Percentiles rank a stretch among this genome's conserved stretches.
These are phyloP conservation scores for Talaromyces sp. DNA, from an alignment of 2,329 filamentous ascomycete genomes.

Conservation along the genomic window DNA sequence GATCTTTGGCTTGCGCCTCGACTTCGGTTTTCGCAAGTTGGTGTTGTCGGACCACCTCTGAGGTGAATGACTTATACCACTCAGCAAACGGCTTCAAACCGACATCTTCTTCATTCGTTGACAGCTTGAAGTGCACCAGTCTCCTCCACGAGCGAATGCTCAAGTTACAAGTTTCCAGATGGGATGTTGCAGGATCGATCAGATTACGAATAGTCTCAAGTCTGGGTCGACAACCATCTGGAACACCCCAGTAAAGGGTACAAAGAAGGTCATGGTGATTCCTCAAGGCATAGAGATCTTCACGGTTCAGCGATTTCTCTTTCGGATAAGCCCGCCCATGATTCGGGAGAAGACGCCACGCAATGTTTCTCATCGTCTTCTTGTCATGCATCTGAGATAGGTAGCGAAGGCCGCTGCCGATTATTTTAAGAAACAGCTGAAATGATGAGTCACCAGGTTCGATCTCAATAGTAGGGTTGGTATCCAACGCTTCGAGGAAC, in stretches of 20 bases:
- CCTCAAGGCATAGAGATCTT: slow-evolving; percentile 53
- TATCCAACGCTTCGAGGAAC: slow-evolving; percentile 50
- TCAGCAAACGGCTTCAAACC: slow-evolving; percentile 46
- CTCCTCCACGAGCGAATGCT: slow-evolving; percentile 56
- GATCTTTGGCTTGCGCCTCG: slow-evolving; percentile 46
- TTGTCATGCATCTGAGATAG: slow-evolving; percentile 45
- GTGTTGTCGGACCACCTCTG: slow-evolving; percentile 52
- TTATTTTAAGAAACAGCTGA: slow-evolving; percentile 55
- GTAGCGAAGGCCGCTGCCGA: slow-evolving; percentile 47
- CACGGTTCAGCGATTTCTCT: slow-evolving; percentile 48
- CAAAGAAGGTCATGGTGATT: slow-evolving; percentile 60
- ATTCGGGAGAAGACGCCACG: slow-evolving; percentile 56
- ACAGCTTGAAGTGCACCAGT: slow-evolving; percentile 53
- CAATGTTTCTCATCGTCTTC: slow-evolving; percentile 53
- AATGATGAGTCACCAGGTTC: slow-evolving; percentile 51
- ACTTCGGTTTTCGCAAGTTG: slow-evolving; percentile 53
- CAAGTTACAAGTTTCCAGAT: slow-evolving; percentile 55
- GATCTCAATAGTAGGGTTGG: slow-evolving; percentile 40
- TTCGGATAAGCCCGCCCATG: slow-evolving; percentile 58
- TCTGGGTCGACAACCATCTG: slow-evolving; percentile 49
- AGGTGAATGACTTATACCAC: slow-evolving; percentile 53
- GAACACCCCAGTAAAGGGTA: slow-evolving; percentile 55
- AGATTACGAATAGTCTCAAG: slow-evolving; percentile 49
- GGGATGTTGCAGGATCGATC: slow-evolving; percentile 53
- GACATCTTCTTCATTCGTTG: slow-evolving; percentile 44